Evolutionary conservation across 2,329 filamentous ascomycete species (phyloP), one percentile per base, ranked within the genome.

Genomic region (Capronia coronata): DNA sequence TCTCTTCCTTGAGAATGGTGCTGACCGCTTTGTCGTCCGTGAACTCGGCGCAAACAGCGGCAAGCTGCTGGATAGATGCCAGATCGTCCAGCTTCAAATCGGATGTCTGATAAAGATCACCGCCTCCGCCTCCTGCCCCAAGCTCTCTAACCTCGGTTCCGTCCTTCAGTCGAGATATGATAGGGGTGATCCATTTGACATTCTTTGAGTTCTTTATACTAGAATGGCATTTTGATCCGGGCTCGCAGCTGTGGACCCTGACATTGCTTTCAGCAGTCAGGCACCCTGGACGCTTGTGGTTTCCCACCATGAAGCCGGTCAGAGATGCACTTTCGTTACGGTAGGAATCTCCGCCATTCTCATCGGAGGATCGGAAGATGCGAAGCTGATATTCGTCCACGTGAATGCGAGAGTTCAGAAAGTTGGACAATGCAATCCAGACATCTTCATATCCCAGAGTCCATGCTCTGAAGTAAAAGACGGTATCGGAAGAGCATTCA

Each of bases 381-480:
- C 75, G 68, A 61, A 84, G 73, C 58, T 90, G 87, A 63, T 96
- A 96, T 13, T 79, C 71, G 63, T 94, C 88, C 2, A 96, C 79
- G 60, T 96, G 91, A 1, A 95, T 78, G 73, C 84, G 59, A 1
- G 83, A 83, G 4, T 78, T 68, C 0, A 96, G 70, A 9, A 81
- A 79, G 18, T 82, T 77, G 0, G 88, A 83, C 0, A 97, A 68
- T 0, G 87, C 84, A 51, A 89, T 72, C 89, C 89, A 96, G 0
- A 95, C 88, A 45, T 94, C 86, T 64, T 97, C 90, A 56, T 96
- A 95, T 0, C 86, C 87, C 63, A 93, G 93, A 0, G 91, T 96
- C 89, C 90, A 95, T 1, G 88, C 80, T 49, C 89, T 80, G 39
- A 97, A 76, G 64, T 94, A 86, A 61, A 95, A 96, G 1, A 84